Evolutionary conservation across 805 yeast genomes (phyloP), one percentile per base, ranked within the genome.

Genomic region (Saccharomycopsis microspora): DNA sequence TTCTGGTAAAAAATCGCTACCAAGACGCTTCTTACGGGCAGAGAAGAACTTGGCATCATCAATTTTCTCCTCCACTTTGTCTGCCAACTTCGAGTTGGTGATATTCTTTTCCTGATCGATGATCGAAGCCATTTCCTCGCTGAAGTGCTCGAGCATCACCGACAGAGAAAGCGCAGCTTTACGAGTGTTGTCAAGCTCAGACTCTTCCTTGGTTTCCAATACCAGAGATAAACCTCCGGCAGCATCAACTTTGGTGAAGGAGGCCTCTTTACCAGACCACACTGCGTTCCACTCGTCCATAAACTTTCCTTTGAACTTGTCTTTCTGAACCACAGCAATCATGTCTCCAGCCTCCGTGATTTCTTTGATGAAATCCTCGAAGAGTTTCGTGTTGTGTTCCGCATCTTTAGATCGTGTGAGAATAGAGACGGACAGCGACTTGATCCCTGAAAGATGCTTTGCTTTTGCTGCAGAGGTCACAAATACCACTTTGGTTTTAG

Each of bases 401-500:
- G 73, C 73, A 58, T 88, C 95, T 62, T 89, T 89, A 27, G 81
- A 82, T 61, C 97, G 75, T 34, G 82, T 70, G 78, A 90, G 76
- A 40, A 90, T 66, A 30, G 65, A 50, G 34, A 70, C 70, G 44
- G 71, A 64, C 32, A 72, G 65, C 7, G 70, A 58, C 34, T 72
- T 69, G 57, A 87, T 70, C 4, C 76, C 74, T 40, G 72, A 74
- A 55, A 90, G 67, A 66, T 88, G 82, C 61, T 81, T 85, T 39
- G 94, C 87, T 64, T 90, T 90, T 5, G 86, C 86, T 43, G 79
- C 82, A 32, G 90, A 80, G 0, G 97, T 89, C 49, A 89, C 71
- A 47, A 90, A 68, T 3, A 78, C 63, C 37, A 78, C 68, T 54
- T 76, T 78, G 37, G 74, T 75, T 47, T 73, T 71, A 3, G 84